Evolutionary conservation across 768 basidiomycete genomes (phyloP), one percentile per base, ranked within the genome.

Genomic region (Chalciporus chontae): DNA sequence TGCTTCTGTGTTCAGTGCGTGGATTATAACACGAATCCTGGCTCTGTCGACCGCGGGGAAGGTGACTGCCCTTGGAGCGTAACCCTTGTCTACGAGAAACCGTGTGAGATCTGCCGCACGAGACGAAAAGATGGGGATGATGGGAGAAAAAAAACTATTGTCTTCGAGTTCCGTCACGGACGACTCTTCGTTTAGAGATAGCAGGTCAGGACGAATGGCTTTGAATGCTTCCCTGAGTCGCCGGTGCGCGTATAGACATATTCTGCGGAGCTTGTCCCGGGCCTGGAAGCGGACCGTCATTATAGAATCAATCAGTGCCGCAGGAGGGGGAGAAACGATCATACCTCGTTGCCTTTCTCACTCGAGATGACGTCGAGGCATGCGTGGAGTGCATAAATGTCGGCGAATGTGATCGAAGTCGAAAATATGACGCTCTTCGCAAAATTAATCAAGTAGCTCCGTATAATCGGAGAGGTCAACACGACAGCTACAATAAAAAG

Each of bases 291-390:
- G 15, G 26, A 19, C 36, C 19, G 31, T 17, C 10, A 36, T 26
- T 8, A 9, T 17, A 37, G 38, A 4, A 43, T 58, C 9, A 52
- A 39, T 9, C 17, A 18, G 4, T 3, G 14, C 10, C 10, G 6
- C 8, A 40, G 13, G n/a, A n/a, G 5, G 14, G 14, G 43, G 2
- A 1, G 13, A 11, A 31, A 18, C 6, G 5, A 48, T 50, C 34
- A 13, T 56, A 64, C 62, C 56, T 63, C 52, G 17, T 58, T 36
- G 11, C 62, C 58, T 4, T 36, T 50, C 18, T 48, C 31, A 26
- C 52, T 43, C 10, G 56, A 50, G 5, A 63, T 50, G 29, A 54
- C 43, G 7, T 42, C 21, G 8, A 64, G 82, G 40, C 92, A 52
- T 4, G 59, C 74, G 13, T 87, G 71, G 5, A 63, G 51, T 0